A percentile compares a stretch with the other conserved stretches of the same genome.
phyloP scores from a whole-genome alignment of 306 rosid species.

The Bauhinia variegata region DNA sequence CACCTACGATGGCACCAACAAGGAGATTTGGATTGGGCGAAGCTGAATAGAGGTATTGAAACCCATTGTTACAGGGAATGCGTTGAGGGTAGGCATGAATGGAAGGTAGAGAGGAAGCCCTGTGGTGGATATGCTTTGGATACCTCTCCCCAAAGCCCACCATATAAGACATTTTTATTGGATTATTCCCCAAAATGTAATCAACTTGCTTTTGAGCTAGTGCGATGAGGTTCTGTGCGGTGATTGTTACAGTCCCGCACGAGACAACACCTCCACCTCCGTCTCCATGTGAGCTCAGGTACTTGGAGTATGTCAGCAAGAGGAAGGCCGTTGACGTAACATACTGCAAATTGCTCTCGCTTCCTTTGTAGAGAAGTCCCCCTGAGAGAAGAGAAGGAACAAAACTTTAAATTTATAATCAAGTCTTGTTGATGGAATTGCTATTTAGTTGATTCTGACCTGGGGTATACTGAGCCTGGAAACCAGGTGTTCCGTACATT shows the following conservation, averaged over 20 bases:
- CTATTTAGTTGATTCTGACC: constrained; percentile 44
- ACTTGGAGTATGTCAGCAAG: constrained; percentile 64
- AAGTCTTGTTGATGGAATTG: no score
- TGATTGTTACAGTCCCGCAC: constrained; percentile 57
- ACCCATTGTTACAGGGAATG: constrained; percentile 64
- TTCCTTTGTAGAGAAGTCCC: constrained; percentile 73
- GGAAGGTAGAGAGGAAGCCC: constrained; percentile 84
- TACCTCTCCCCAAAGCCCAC: constrained; percentile 76
- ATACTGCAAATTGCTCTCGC: constrained; percentile 83
- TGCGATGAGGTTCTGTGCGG: constrained; percentile 43
- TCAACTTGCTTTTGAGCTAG: constrained; percentile 80
- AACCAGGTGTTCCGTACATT: constrained; percentile 62
- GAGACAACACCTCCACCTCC: constrained; percentile 40
- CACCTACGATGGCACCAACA: constrained; percentile 86
- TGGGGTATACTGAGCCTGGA: constrained; percentile 77
- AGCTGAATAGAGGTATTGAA: constrained; percentile 51
- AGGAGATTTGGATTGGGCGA: constrained; percentile 77
- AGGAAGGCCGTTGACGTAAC: constrained; percentile 71
- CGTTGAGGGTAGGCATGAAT: constrained; percentile 38
- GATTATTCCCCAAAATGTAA: constrained; percentile 81
- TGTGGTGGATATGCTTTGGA: constrained; percentile 72
- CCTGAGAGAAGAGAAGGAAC: no score
- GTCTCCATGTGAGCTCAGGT: constrained; percentile 50
- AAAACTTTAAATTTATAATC: no score
- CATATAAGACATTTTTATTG: constrained; percentile 72